phyloP scores from a whole-genome alignment of 1,139 yeast genomes.

The Debaryomycetaceae sp. region DNA sequence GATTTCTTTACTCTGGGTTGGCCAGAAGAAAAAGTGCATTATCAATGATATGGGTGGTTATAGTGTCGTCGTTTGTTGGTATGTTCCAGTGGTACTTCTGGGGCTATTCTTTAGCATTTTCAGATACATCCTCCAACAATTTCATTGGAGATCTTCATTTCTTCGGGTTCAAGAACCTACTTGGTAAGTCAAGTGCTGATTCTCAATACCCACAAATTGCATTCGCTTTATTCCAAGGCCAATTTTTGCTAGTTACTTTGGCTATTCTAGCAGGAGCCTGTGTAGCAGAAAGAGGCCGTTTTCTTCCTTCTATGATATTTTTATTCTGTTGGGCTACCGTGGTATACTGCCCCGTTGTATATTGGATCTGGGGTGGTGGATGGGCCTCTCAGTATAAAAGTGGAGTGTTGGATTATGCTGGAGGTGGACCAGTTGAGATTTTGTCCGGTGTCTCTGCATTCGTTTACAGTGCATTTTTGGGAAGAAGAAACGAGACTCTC shows the following conservation, averaged over 20 bases:
- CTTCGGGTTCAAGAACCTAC: constrained; percentile 75
- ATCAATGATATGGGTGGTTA: constrained; percentile 79
- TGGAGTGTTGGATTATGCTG: constrained; percentile 95
- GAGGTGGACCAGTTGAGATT: constrained; percentile 97
- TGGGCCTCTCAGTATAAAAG: constrained; percentile 77
- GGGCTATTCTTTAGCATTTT: constrained; percentile 93
- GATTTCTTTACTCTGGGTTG: constrained; percentile 87
- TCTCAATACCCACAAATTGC: constrained; percentile 74
- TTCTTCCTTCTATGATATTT: constrained; percentile 80
- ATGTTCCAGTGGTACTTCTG: constrained; percentile 94
- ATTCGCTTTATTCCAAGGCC: constrained; percentile 84
- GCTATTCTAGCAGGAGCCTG: constrained; percentile 94
- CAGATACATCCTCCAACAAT: constrained; percentile 68
- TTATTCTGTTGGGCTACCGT: constrained; percentile 85
- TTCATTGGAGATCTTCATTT: constrained; percentile 83
- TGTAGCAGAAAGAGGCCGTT: constrained; percentile 84
- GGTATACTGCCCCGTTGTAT: constrained; percentile 90
- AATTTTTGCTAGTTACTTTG: constrained; percentile 85
- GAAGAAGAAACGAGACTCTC: constrained; percentile 77
- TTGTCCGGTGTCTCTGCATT: constrained; percentile 89
- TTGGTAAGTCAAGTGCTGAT: constrained; percentile 46
- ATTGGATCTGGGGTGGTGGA: constrained; percentile 96
- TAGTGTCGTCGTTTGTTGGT: constrained; percentile 77
- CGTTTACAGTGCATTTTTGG: constrained; percentile 78
- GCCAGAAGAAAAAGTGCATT: constrained; percentile 90